Evolutionary conservation across 345 rosid genomes (phyloP).

Genomic region (Dipteronia sinensis): DNA sequence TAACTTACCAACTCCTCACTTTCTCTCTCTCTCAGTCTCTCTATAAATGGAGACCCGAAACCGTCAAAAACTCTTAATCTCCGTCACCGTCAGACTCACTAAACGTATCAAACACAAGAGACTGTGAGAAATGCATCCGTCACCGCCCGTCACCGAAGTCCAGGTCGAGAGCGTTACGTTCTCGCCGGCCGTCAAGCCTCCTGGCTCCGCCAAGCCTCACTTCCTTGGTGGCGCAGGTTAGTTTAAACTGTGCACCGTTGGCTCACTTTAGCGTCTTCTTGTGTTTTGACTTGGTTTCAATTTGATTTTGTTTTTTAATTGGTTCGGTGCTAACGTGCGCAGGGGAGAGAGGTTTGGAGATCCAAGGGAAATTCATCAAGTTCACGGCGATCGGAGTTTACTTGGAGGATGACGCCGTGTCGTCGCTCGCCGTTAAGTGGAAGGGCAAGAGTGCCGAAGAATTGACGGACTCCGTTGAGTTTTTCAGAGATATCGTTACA

Average conservation of each 20-base stretch:
- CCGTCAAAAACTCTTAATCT: not conserved
- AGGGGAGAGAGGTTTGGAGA: conserved; percentile 83
- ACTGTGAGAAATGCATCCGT: conserved; percentile 10
- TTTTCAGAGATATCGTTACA: conserved; percentile 76
- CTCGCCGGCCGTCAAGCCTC: conserved; percentile 62
- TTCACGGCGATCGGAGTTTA: conserved; percentile 86
- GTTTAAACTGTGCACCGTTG: not conserved
- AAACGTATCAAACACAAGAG: not conserved
- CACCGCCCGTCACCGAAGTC: conserved; percentile 38
- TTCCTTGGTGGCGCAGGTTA: conserved; percentile 94
- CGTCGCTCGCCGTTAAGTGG: conserved; percentile 68
- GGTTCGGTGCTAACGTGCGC: conserved; percentile 19
- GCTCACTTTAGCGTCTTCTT: not conserved
- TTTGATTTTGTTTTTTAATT: not conserved
- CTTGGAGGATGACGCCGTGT: conserved; percentile 57
- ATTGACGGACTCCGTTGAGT: conserved; percentile 61
- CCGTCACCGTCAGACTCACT: not conserved
- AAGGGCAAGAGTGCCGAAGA: conserved; percentile 56
- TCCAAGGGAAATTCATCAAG: conserved; percentile 69
- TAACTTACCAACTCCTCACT: not conserved
- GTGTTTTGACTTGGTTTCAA: not conserved
- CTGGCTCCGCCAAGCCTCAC: conserved; percentile 52
- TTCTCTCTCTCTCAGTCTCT: not conserved
- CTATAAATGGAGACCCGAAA: conserved; percentile 17
- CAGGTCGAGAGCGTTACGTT: conserved; percentile 55